Base-by-base conservation (phyloP, 2,329 filamentous ascomycete genomes). In the Decorospora gaudefroyi region DNA sequence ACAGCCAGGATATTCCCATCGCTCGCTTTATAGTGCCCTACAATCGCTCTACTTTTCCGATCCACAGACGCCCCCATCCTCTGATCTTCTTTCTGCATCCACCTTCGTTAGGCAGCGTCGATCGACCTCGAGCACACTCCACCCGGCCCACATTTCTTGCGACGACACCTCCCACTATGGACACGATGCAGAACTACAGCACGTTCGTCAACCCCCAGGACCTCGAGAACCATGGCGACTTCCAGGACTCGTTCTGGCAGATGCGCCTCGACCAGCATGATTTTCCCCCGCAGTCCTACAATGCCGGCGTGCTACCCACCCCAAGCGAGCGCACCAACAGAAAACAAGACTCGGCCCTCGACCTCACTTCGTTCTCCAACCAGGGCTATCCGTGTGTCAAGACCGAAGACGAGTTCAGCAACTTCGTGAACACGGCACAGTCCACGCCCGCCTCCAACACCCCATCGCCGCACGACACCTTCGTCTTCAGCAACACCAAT, bases 401-500 rank as follows among this genome's bases (percentile, higher is more conserved):
- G 42, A 40, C 49, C 3, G 54, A 57, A 11, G 49, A 49, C 18
- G 49, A 53, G 12, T 46, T 51, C 44, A 52, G 42, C 42, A 51
- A 28, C 36, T 55, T 55, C 36, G 42, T 61, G 29, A 43, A 59
- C 41, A 53, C 52, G 25, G 48, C 53, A 4, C 58, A 57, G 6
- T 64, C 61, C 7, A 53, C 60, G 9, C 48, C 51, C 11, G 56
- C 53, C 4, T 61, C 61, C 7, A 65, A 61, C 46, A 64, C 58
- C 11, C 58, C 63, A 4, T 68, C 64, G 6, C 62, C 63, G 3
- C 50, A 61, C 46, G 51, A 51, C 39, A 53, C 55, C 44, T 53
- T 61, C 38, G 51, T 67, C 30, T 68, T 66, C 42, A 65, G 65
- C 58, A 57, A 59, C 12, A 54, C 57, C 42, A 67, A 64, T 33